A percentile compares a stretch with the other conserved stretches of the same genome.
Evolutionary conservation across 2,329 filamentous ascomycete species (phyloP).

Genomic region (Aspergillus japonicus): DNA sequence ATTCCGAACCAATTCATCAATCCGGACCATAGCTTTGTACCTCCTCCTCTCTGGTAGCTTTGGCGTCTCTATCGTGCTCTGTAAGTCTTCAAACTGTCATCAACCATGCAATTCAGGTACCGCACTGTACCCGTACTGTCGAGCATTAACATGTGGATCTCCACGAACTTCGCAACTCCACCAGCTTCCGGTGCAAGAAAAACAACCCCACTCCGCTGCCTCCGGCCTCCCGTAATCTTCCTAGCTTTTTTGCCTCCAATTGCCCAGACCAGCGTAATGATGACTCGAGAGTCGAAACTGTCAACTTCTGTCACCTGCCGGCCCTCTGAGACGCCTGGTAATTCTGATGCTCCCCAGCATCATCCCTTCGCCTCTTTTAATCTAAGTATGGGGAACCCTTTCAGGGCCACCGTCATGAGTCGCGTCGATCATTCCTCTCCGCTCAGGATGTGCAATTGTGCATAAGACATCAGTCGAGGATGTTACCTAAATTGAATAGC

Average conservation of each 20-base stretch:
- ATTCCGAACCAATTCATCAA: neutral
- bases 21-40: neutral
- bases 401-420: neutral
- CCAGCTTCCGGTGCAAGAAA: neutral
- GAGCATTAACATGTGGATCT: neutral
- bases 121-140: neutral
- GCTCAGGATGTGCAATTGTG: neutral
- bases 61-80: neutral
- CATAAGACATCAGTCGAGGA: neutral
- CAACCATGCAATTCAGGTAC: neutral
- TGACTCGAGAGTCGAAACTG: neutral
- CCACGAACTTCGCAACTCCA: neutral
- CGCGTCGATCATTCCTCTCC: neutral
- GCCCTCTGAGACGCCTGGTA: neutral
- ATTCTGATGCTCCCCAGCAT: neutral
- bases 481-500: neutral
- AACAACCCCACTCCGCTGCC: neutral
- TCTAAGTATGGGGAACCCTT: neutral
- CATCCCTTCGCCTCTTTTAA: neutral
- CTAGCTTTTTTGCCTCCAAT: neutral
- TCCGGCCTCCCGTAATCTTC: neutral
- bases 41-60: neutral
- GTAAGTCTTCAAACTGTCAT: neutral
- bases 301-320: neutral
- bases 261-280: neutral